These are phyloP conservation scores for Pogostemon cablin DNA, from an alignment of 257 asterid species.

Conservation along the genomic window DNA sequence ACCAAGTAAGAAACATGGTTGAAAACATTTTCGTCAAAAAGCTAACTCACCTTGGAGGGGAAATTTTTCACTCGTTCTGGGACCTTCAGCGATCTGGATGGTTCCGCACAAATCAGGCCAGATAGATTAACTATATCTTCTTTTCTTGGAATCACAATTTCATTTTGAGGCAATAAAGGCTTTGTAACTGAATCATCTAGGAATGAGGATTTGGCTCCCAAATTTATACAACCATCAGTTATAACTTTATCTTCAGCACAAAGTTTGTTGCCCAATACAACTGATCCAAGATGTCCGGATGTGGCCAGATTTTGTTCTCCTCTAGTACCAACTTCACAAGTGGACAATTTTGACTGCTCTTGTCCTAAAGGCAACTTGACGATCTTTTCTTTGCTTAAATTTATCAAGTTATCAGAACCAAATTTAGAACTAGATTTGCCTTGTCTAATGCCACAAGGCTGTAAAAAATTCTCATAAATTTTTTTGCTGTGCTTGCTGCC, in stretches of 20 bases:
- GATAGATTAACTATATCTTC: constrained; percentile 41
- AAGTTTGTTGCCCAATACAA: constrained; percentile 40
- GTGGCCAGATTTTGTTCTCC: constrained; percentile 34
- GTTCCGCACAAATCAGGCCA: constrained; percentile 37
- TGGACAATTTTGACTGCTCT: constrained; percentile 30
- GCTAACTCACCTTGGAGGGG: constrained; percentile 40
- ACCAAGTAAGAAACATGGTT: constrained; percentile 8
- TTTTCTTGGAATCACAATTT: constrained; percentile 37
- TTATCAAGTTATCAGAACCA: constrained; percentile 32
- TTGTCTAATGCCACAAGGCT: constrained; percentile 44
- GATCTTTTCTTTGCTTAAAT: constrained; percentile 37
- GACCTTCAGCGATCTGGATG: constrained; percentile 38
- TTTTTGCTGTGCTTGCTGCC: constrained; percentile 35
- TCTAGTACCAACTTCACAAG: constrained; percentile 39
- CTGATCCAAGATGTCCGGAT: constrained; percentile 42
- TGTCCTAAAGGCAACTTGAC: constrained; percentile 39
- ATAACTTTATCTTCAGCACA: constrained; percentile 40
- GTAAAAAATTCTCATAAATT: constrained; percentile 34
- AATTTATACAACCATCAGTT: constrained; percentile 33
- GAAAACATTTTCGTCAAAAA: constrained; percentile 23
- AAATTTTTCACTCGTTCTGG: constrained; percentile 32
- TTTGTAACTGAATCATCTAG: constrained; percentile 38
- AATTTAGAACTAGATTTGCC: constrained; percentile 36
- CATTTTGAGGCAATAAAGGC: constrained; percentile 37
- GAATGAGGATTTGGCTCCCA: constrained; percentile 37